Evolutionary conservation across 768 basidiomycete genomes (phyloP).

Genomic region (Lentinula lateritia): DNA sequence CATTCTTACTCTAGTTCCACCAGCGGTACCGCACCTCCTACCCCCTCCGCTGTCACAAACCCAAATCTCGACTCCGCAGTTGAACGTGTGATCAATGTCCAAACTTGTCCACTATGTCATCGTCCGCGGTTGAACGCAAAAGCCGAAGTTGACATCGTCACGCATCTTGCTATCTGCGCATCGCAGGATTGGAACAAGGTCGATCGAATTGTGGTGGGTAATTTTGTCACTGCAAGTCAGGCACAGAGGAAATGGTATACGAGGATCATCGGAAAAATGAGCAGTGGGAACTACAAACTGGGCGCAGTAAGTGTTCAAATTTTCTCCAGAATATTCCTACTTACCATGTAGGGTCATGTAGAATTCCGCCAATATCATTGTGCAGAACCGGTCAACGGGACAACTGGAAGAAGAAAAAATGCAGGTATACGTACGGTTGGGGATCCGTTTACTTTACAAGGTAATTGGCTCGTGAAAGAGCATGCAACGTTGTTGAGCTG

Average conservation of each 20-base stretch:
- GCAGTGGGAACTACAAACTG: constrained; percentile 80
- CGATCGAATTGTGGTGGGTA: constrained; percentile 85
- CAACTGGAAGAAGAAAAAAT: constrained; percentile 98
- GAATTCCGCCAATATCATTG: constrained; percentile 98
- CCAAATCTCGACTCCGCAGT: constrained; percentile 28
- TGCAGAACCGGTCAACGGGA: constrained; percentile 89
- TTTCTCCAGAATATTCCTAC: neutral
- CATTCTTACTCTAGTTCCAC: constrained; percentile 12
- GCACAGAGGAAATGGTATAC: constrained; percentile 98
- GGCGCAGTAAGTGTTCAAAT: constrained; percentile 64
- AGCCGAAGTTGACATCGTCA: constrained; percentile 91
- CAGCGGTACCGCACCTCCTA: constrained; percentile 7
- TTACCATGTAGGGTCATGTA: constrained; percentile 20
- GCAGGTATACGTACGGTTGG: constrained; percentile 87
- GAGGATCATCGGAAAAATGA: constrained; percentile 81
- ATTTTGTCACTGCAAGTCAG: constrained; percentile 91
- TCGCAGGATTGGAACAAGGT: constrained; percentile 89
- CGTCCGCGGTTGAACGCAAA: constrained; percentile 79
- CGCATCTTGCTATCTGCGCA: constrained; percentile 95
- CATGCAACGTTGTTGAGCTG: neutral
- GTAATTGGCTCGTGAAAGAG: constrained; percentile 20
- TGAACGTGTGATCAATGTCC: constrained; percentile 92
- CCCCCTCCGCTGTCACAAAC: neutral
- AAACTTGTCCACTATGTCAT: constrained; percentile 91
- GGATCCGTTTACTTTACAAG: constrained; percentile 90